Evolutionary conservation across 2,329 filamentous ascomycete genomes (phyloP).

Genomic region (Teratosphaeria pseudoeucalypti): DNA sequence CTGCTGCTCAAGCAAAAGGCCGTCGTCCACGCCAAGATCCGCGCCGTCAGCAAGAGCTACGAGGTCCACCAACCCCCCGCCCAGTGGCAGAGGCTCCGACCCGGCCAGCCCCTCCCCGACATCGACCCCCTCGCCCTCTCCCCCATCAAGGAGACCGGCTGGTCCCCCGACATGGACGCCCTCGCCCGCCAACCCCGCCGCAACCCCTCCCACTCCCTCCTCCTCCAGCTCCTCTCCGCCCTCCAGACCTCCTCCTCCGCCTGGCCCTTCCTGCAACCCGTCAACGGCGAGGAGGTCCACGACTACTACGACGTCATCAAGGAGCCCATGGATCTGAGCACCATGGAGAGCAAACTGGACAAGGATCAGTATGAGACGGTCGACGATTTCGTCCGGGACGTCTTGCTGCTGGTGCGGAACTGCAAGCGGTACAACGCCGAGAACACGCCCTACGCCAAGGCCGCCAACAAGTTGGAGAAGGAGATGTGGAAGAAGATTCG

Average conservation of each 20-base stretch:
- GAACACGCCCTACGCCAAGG: conserved; percentile 88
- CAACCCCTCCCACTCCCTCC: conserved; percentile 89
- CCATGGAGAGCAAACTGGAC: conserved; percentile 93
- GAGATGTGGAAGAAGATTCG: conserved; percentile 93
- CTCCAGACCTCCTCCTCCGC: conserved; percentile 87
- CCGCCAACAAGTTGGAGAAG: conserved; percentile 83
- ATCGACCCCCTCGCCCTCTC: conserved; percentile 82
- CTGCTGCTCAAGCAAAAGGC: conserved; percentile 98
- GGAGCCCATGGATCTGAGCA: conserved; percentile 90
- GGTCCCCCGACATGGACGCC: conserved; percentile 97
- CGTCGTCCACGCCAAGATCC: conserved; percentile 86
- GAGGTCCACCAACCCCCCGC: conserved; percentile 75
- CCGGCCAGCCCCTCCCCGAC: conserved; percentile 44
- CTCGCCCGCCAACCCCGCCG: conserved; percentile 88
- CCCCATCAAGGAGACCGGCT: conserved; percentile 81
- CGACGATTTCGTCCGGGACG: conserved; percentile 85
- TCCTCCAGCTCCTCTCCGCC: conserved; percentile 85
- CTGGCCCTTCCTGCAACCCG: conserved; percentile 90
- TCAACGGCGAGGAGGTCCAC: conserved; percentile 91
- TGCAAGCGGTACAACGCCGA: conserved; percentile 96
- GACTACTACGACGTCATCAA: conserved; percentile 99
- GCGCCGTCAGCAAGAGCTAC: conserved; percentile 80
- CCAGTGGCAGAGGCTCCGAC: conserved; percentile 59
- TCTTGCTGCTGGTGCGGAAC: conserved; percentile 83
- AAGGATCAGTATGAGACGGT: conserved; percentile 84